A percentile compares a stretch with the other conserved stretches of the same genome.
Conservation (phyloP, 2,329 filamentous ascomycete genomes). For the Phaeomoniella chlamydospora region DNA sequence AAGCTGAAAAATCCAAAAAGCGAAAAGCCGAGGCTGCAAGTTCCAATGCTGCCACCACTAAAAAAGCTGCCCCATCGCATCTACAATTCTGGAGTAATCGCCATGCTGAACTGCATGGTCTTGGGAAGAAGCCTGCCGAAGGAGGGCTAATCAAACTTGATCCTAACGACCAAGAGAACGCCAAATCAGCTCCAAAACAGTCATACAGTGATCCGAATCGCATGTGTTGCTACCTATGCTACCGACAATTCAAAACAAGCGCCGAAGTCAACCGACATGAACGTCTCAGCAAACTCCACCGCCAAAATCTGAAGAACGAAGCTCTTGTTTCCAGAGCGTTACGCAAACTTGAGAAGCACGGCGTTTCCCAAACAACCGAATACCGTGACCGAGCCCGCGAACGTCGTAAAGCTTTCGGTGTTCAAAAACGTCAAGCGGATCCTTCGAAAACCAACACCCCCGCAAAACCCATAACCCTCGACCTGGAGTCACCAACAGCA, state of each 20-base stretch:
- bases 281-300: constrained; percentile 41
- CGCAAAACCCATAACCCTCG: background rate
- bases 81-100: constrained; percentile 59
- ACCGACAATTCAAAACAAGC: constrained; percentile 39
- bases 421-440: constrained; percentile 4
- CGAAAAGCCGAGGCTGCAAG: constrained; percentile 27
- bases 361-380: constrained; percentile 18
- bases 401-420: constrained; percentile 28
- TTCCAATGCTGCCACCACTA: constrained; percentile 19
- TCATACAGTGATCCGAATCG: constrained; percentile 47
- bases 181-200: constrained; percentile 28
- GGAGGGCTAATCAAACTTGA: constrained; percentile 3
- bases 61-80: constrained; percentile 45
- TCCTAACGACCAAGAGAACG: constrained; percentile 12
- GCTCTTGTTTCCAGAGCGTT: constrained; percentile 25
- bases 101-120: constrained; percentile 51
- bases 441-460: background rate
- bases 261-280: constrained; percentile 46
- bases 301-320: constrained; percentile 37
- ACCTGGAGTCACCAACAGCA: background rate
- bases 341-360: constrained; percentile 27
- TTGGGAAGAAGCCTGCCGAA: constrained; percentile 16
- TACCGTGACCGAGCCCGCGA: constrained; percentile 33
- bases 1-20: constrained; percentile 30
- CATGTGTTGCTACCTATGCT: constrained; percentile 48